Base-by-base conservation (phyloP, 192 early-diverging fungal genomes). In the Piromyces sp. region DNA sequence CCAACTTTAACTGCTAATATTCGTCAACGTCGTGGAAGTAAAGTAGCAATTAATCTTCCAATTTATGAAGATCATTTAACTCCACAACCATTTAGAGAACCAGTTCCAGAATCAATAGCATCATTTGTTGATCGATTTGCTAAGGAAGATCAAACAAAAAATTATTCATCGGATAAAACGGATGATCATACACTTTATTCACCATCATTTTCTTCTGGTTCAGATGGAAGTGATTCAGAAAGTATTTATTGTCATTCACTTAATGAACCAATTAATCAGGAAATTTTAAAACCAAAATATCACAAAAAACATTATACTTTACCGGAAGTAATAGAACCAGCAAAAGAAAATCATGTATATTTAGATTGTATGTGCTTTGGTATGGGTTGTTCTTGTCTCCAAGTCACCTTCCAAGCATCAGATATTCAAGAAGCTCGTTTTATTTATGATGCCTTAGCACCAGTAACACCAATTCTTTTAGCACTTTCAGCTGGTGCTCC, bases 351-450 rank as follows among this genome's bases (percentile, higher is more conserved):
- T 81, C 96, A 97, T 86, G 96, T 99, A 30, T 99, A 98, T 87
- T 95, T 99, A 94, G 97, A 98, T 83, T 92, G 94, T 28, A 99
- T 99, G 97, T 94, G 94, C 81, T 98, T 99, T 89, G 96, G 97
- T 30, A 98, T 98, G 96, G 96, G 97, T 79, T 97, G 95, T 88
- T 96, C 92, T 83, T 99, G 97, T 84, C 88, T 99, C 30, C 97
- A 99, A 85, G 95, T 98, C 85, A 99, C 97, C 31, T 94, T 99
- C 83, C 97, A 99, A 86, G 96, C 96, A 33, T 94, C 93, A 83
- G 94, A 94, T 81, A 92, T 99, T 11, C 92, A 95, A 84, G 94
- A 96, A 86, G 96, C 96, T 26, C 89, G 97, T 79, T 84, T 92
- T 82, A 88, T 99, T 80, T 99, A 98, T 86, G 97, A 99, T 88